Evolutionary conservation across 139 green algal species (phyloP).

Genomic region (Edaphochlamys debaryana): DNA sequence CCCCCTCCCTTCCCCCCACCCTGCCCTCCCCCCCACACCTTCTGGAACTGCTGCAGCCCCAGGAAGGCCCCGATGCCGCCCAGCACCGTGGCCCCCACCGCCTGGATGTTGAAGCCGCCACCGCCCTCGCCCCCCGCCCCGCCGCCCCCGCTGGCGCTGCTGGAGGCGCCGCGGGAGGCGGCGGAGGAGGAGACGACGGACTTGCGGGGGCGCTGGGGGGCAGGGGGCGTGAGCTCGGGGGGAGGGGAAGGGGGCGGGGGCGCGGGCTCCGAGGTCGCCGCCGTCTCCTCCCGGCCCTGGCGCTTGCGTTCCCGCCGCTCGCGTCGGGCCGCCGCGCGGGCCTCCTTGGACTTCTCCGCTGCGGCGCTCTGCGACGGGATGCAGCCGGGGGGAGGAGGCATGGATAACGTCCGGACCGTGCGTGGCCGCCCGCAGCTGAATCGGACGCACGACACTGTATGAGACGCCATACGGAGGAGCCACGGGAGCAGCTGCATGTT

Average conservation of each 20-base stretch:
- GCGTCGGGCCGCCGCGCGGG: neutral
- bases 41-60: conserved; percentile 15
- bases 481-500: too few species aligned
- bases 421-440: too few species aligned
- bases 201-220: neutral
- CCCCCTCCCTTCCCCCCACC: too few species aligned
- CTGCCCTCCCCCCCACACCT: too few species aligned
- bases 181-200: neutral
- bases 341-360: conserved; percentile 27
- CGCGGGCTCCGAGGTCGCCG: neutral
- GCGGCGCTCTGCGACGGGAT: too few species aligned
- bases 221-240: neutral
- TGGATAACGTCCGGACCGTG: too few species aligned
- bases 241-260: neutral
- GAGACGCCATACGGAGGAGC: too few species aligned
- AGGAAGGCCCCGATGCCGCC: conserved; percentile 20
- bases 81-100: conserved; percentile 12
- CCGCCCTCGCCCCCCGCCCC: neutral
- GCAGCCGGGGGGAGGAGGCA: too few species aligned
- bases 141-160: neutral
- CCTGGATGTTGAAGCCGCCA: conserved; percentile 9
- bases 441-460: too few species aligned
- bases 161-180: neutral
- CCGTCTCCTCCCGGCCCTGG: neutral
- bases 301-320: conserved; percentile 21